Base-by-base conservation (phyloP, 495 filamentous ascomycete genomes). In the Talaromyces thailandensis region DNA sequence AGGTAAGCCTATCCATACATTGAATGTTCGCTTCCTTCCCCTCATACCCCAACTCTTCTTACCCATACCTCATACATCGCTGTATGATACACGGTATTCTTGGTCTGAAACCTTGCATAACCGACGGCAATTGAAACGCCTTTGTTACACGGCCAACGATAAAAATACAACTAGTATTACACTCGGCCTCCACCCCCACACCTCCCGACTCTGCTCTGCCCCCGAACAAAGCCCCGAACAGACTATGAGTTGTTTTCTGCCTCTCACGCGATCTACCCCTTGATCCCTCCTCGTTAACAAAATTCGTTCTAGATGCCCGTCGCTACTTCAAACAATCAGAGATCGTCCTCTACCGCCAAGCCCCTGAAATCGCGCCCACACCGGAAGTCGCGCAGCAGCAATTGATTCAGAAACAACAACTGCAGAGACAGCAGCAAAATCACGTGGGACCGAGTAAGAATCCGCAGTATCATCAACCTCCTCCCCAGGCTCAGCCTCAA, bases 241-340 rank as follows among this genome's bases (percentile, higher is more conserved):
- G 1, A 16, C 35, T 16, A 16, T 16, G n/a, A n/a, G 1, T 16
- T 40, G 14, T 40, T 40, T 40, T 40, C 35, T 40, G 35, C 9
- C 12, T 40, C 43, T 48, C 43, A 48, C 43, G 18, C 43, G 43
- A 48, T 48, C 43, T 48, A 40, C 61, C 28, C 52, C 50, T 58
- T n/a, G n/a, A 45, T 12, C 35, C 32, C 51, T 2, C 31, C 31
- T 35, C 31, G 9, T 11, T 35, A 35, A 35, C 31, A 18, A 8
- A 43, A 48, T 21, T 7, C 35, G 26, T 28, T 60, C 53, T 68
- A 95, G 94, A 99, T 72, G 95, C 95, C 48, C 82, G 94, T 65
- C 86, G 94, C 64, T 99, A 99, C 77, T 99, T 99, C 81, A 99
- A 99, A 72, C 94, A 99, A 75, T 96, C 92, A 58, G 94, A 99